Percentiles rank a stretch among this genome's conserved stretches.
Conservation (phyloP, 345 rosid species). For the Salix koriyanagi region DNA sequence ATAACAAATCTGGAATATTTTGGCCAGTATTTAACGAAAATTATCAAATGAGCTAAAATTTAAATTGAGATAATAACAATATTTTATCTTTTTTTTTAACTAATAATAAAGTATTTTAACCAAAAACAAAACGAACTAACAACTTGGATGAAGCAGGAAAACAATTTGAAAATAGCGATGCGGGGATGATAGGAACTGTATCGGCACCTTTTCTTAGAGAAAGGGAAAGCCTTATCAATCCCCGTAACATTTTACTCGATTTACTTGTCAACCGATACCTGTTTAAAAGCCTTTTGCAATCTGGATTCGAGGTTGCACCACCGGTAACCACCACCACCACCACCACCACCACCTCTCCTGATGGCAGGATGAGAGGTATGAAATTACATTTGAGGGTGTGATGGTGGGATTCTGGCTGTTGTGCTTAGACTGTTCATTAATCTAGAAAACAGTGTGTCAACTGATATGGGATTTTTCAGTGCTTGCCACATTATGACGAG, state of each 20-base stretch:
- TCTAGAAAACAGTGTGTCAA: background rate
- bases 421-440: background rate
- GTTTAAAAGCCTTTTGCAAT: background rate
- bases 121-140: too few species aligned
- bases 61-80: too few species aligned
- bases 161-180: background rate
- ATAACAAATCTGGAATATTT: too few species aligned
- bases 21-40: rapidly evolving
- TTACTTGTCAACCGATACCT: background rate
- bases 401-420: background rate
- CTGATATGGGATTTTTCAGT: background rate
- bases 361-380: background rate
- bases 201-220: background rate
- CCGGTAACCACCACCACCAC: background rate
- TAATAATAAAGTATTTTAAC: too few species aligned
- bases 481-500: background rate
- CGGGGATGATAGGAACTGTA: background rate
- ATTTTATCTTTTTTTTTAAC: too few species aligned
- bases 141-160: background rate
- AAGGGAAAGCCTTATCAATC: background rate
- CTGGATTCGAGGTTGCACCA: background rate
- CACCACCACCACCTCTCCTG: background rate
- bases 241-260: background rate
- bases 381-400: background rate
- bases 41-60: too few species aligned